Evolutionary conservation across 768 basidiomycete genomes (phyloP), one percentile per base, ranked within the genome.

Genomic region (Calocera viscosa): DNA sequence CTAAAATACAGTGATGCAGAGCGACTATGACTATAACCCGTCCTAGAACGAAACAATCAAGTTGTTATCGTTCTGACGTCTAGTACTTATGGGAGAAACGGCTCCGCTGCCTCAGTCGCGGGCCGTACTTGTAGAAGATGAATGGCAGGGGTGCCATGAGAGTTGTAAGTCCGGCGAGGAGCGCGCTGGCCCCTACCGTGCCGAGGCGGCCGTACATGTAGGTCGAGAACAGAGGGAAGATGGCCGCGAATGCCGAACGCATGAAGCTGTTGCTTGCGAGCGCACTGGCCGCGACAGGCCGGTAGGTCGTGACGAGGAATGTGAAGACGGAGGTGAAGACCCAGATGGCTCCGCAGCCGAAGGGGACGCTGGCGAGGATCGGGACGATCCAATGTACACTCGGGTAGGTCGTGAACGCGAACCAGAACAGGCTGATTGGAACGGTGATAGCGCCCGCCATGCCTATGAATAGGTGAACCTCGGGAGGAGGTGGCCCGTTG

Each of bases 291-390:
- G 83, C 81, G 39, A 81, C 76, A 1, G 81, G 80, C 14, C 81
- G 78, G 70, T 82, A 82, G 12, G 81, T 79, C 22, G 79, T 78
- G 22, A 83, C 82, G 63, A 83, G 77, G 71, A 80, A 84, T 73
- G 80, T 86, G 75, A 88, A 89, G 2, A 83, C 84, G 8, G 83
- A 82, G 0, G 85, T 85, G 76, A 87, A 91, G 43, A 85, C 83
- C 69, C 83, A 89, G 71, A 80, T 76, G 49, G 82, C 75, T 2
- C 86, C 88, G 0, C 82, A 77, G 26, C 84, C 83, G 68, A 85
- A 82, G 2, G 78, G 81, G 2, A 77, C 68, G 0, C 80, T 78
- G 1, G 75, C 78, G 66, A 82, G 72, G 69, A 83, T 78, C 17
- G 81, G 81, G 7, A 76, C 78, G 66, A 80, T 79, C 81, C 81